Percentiles rank a stretch among this genome's conserved stretches.
Evolutionary conservation across 768 basidiomycete species (phyloP).

Genomic region (Flagelloscypha sp.): DNA sequence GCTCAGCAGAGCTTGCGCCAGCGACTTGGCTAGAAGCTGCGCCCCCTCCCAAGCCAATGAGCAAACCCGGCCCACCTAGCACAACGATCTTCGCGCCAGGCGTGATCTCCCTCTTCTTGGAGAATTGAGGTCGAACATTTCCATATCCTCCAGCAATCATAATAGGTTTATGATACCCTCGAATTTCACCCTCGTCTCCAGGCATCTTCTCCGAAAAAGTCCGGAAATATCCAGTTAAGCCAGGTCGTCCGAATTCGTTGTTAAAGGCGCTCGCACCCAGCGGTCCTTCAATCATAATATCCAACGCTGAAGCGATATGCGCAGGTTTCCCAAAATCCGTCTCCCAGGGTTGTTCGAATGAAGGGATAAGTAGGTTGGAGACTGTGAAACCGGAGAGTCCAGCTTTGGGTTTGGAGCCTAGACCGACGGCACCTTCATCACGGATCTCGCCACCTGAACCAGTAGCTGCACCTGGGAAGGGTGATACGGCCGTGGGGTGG

Average conservation of each 20-base stretch:
- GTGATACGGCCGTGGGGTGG: slow-evolving; percentile 97
- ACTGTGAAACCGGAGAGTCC: slow-evolving; percentile 90
- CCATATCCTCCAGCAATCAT: slow-evolving; percentile 99
- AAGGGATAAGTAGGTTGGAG: slow-evolving; percentile 89
- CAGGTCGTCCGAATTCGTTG: slow-evolving; percentile 96
- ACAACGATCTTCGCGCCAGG: slow-evolving; percentile 86
- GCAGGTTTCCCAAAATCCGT: slow-evolving; percentile 82
- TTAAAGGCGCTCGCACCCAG: slow-evolving; percentile 95
- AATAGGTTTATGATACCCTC: slow-evolving; percentile 98
- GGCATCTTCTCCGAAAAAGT: slow-evolving; percentile 82
- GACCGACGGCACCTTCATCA: slow-evolving; percentile 93
- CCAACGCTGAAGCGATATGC: slow-evolving; percentile 88
- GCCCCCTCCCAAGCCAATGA: slow-evolving; percentile 95
- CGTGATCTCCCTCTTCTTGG: slow-evolving; percentile 68
- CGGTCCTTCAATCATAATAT: slow-evolving; percentile 97
- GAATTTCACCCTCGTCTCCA: slow-evolving; percentile 47
- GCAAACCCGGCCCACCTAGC: slow-evolving; percentile 89
- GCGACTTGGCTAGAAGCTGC: slow-evolving; percentile 92
- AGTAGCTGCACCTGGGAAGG: slow-evolving; percentile 96
- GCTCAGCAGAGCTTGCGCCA: slow-evolving; percentile 81
- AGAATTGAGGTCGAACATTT: slow-evolving; percentile 79
- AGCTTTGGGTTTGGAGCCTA: slow-evolving; percentile 94
- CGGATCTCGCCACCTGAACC: slow-evolving; percentile 98
- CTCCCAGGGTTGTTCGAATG: slow-evolving; percentile 92
- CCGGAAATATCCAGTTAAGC: slow-evolving; percentile 88